Evolutionary conservation across 805 yeast genomes (phyloP), one percentile per base, ranked within the genome.

Genomic region (Suhomyces pyralidae): DNA sequence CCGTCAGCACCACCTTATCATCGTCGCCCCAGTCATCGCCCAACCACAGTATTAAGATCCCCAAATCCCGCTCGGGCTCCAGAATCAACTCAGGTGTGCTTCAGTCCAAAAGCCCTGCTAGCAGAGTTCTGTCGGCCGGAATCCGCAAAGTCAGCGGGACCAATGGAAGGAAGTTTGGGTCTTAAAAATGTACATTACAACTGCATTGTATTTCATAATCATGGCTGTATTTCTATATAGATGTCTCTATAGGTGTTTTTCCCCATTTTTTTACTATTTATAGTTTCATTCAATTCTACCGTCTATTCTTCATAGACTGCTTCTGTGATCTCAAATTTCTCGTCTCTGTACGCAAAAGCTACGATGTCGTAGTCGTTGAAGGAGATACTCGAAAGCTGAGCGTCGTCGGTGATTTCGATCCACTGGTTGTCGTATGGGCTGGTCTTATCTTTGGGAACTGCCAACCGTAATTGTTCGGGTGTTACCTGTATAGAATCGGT

Each of bases 321-420:
- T 50, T 71, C 76, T 1, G 60, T 61, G 7, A 74, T 65, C 25
- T 54, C 50, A 51, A 78, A 79, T 5, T 52, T 58, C 5, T 70
- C 74, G 48, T 75, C 81, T 0, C 51, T 54, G 36, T 66, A 58
- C 12, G 71, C 71, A 61, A 81, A 81, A 7, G 78, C 76, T 9
- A 81, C 36, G 4, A 72, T 61, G 40, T 71, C 73, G 55, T 72
- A 71, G 57, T 81, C 84, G 17, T 56, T 62, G 51, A 79, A 63
- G 9, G 59, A 56, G 3, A 76, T 49, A 5, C 57, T 58, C n/a
- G 61, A 59, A 26, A 79, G 53, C 17, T 58, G 64, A 7, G 56
- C 57, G 24, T 70, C 70, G 30, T 64, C 66, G 7, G 53, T 52
- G 9, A 71, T 50, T 24, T 65, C 70, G 5, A 70, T 60, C 78